Base-by-base conservation (phyloP, 2,329 filamentous ascomycete genomes). In the Coleophoma cylindrospora region DNA sequence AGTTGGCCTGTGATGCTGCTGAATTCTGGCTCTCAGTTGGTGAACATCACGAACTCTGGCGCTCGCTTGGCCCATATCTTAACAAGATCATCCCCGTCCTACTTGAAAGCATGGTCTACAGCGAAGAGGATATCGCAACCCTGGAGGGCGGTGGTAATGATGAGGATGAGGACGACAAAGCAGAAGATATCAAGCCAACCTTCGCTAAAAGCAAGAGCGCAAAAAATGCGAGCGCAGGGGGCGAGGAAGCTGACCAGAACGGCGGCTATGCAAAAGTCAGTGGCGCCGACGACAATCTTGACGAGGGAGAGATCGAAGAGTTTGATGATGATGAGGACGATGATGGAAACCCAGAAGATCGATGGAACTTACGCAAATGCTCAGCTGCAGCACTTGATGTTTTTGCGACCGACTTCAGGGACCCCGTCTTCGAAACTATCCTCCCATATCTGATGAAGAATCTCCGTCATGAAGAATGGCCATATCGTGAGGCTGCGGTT, bases 21-120 rank as follows among this genome's bases (percentile, higher is more conserved):
- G 94, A 99, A 68, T 99, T 99, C 65, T 99, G 95, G 91, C 81
- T 99, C 41, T 90, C 90, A 37, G 85, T 95, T 17, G 91, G 91
- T 53, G 94, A 96, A 66, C 89, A 96, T 64, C 81, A 88, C 40
- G 81, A 86, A 52, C 73, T 97, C 48, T 90, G 89, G 73, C 79
- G 83, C 57, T 79, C 83, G 1, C 74, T 99, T 43, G 83, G 79
- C 9, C 91, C 91, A 0, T 89, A 89, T 64, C 80, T 97, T 50
- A 70, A 80, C 57, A 89, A 88, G 66, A 92, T 97, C 56, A 86
- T 99, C 32, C 94, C 94, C 0, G 87, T 96, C 1, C 74, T 99
- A 47, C 79, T 99, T 8, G 84, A 94, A 57, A 95, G 89, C 65
- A 99, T 99, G 92, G 84, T 97, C 1, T 99, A 97, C 67, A 89